phyloP scores from a whole-genome alignment of 768 basidiomycete species.

The Podaxis sp. region DNA sequence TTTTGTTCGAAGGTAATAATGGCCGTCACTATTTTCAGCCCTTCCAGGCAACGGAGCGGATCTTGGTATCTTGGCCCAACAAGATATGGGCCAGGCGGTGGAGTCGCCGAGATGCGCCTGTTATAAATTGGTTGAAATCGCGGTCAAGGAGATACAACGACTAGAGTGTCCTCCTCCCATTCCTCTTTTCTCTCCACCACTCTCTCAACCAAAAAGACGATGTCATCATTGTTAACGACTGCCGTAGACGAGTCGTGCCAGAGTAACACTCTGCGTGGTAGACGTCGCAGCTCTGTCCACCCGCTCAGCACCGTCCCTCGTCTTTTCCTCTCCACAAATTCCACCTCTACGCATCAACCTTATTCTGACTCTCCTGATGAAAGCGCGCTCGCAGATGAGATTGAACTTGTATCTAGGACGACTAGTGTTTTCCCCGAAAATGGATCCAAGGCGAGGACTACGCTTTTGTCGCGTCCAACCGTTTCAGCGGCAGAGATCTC shows the following conservation, averaged over 20 bases:
- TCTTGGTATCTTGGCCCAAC: background rate
- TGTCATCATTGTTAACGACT: conserved; percentile 12
- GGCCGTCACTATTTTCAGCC: background rate
- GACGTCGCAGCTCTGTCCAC: conserved; percentile 39
- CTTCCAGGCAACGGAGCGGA: conserved; percentile 8
- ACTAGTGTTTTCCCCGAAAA: background rate
- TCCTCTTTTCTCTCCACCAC: background rate
- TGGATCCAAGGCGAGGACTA: conserved; percentile 5
- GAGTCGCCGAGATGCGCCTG: background rate
- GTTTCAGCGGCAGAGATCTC: conserved; percentile 20
- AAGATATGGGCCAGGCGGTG: background rate
- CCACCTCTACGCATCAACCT: background rate
- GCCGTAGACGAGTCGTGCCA: conserved; percentile 32
- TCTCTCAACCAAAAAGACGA: background rate
- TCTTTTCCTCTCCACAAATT: conserved; percentile 22
- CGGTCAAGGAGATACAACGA: background rate
- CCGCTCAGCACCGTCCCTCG: conserved; percentile 29
- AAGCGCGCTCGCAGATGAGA: conserved; percentile 34
- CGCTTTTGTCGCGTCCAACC: background rate
- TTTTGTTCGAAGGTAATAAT: background rate
- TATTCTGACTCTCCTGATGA: conserved; percentile 19
- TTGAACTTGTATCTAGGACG: conserved; percentile 16
- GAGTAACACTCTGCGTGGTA: conserved; percentile 30
- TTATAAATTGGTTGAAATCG: background rate
- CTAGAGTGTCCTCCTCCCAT: background rate